These are phyloP conservation scores for Curvularia sp. DNA, from an alignment of 2,329 filamentous ascomycete species.

Conservation along the genomic window DNA sequence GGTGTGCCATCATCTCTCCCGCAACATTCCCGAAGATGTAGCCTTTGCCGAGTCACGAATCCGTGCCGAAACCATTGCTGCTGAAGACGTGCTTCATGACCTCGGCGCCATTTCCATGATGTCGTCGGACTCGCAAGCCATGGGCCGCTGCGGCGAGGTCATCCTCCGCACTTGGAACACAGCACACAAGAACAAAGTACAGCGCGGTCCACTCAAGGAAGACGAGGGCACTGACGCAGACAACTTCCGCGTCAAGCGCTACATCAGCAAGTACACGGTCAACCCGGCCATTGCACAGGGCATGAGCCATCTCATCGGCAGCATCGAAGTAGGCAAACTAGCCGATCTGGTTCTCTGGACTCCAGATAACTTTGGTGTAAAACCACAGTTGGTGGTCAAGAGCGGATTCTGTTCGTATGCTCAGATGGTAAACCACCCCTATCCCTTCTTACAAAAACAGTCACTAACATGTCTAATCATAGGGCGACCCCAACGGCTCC, in stretches of 20 bases:
- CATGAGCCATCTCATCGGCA: conserved; percentile 85
- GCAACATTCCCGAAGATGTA: conserved; percentile 93
- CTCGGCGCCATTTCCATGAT: conserved; percentile 97
- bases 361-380: conserved; percentile 83
- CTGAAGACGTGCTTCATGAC: conserved; percentile 94
- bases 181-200: conserved; percentile 93
- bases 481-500: conserved; percentile 59
- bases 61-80: conserved; percentile 93
- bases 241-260: conserved; percentile 90
- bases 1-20: conserved; percentile 94
- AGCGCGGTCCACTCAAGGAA: conserved; percentile 77
- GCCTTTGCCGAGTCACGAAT: conserved; percentile 95
- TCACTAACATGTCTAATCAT: neutral
- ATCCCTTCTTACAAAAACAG: neutral
- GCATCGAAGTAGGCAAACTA: conserved; percentile 85
- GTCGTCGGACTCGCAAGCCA: conserved; percentile 92
- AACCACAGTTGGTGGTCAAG: conserved; percentile 83
- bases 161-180: conserved; percentile 95
- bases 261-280: conserved; percentile 94
- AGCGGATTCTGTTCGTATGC: conserved; percentile 83
- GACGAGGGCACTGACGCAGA: conserved; percentile 82
- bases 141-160: conserved; percentile 95
- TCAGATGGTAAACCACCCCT: conserved; percentile 71
- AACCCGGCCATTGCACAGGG: conserved; percentile 93
- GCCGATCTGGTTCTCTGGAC: conserved; percentile 91